These are phyloP conservation scores for Trebouxiophyceae sp. DNA, from an alignment of 163 green algal species.

Conservation along the genomic window DNA sequence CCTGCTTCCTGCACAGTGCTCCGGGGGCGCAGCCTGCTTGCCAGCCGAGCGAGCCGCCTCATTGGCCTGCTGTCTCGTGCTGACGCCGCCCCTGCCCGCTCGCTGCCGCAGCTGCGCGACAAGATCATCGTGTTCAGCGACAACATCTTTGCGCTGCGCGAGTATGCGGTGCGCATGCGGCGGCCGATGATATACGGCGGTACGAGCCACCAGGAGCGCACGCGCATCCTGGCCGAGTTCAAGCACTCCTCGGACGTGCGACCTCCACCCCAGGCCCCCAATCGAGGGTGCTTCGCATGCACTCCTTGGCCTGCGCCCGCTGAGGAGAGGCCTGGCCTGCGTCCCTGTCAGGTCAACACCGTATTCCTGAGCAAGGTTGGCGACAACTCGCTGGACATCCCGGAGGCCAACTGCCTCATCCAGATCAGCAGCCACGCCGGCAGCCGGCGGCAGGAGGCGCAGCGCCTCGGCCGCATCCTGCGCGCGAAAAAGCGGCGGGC, in stretches of 20 bases:
- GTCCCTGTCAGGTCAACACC: conserved; percentile 78
- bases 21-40: no score
- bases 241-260: conserved; percentile 61
- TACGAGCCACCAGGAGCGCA: conserved; percentile 88
- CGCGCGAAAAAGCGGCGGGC: conserved; percentile 72
- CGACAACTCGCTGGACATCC: conserved; percentile 99
- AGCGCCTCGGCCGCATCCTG: conserved; percentile 94
- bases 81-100: no score
- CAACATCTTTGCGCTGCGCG: conserved; percentile 94
- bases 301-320: no score
- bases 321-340: background rate
- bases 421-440: conserved; percentile 95
- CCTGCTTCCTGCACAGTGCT: no score
- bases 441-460: conserved; percentile 90
- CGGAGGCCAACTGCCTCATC: conserved; percentile 98
- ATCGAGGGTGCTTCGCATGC: background rate
- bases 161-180: conserved; percentile 83
- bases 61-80: no score
- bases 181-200: conserved; percentile 94
- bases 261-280: no score
- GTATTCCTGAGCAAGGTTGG: conserved; percentile 98
- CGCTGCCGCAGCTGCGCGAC: conserved; percentile 55
- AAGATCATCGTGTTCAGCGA: conserved; percentile 95
- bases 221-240: conserved; percentile 88
- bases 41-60: no score